phyloP scores from a whole-genome alignment of 805 yeast genomes.

The Cephaloascus albidus region DNA sequence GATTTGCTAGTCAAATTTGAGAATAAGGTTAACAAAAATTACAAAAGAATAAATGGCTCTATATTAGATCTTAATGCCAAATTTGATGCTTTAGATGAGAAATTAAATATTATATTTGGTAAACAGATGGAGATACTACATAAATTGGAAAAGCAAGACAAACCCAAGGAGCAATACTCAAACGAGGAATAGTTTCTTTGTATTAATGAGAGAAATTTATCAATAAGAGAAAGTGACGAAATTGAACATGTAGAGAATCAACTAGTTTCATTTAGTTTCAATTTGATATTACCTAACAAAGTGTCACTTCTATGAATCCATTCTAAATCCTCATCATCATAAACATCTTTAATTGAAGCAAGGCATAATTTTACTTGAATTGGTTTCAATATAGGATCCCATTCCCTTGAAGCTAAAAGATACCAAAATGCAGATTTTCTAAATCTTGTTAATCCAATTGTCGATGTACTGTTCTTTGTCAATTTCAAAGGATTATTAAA shows the following conservation, averaged over 20 bases:
- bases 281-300: not conserved
- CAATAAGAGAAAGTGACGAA: no score
- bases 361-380: slow-evolving; percentile 17
- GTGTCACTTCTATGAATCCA: not conserved
- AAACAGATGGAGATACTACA: not conserved
- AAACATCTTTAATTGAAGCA: slow-evolving; percentile 15
- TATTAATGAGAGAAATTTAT: no score
- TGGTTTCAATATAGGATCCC: slow-evolving; percentile 31
- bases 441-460: slow-evolving; percentile 46
- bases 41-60: not conserved
- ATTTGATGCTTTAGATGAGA: not conserved
- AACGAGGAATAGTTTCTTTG: no score
- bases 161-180: no score
- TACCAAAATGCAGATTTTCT: slow-evolving; percentile 77
- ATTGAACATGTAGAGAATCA: not conserved
- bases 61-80: not conserved
- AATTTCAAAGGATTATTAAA: slow-evolving; percentile 26
- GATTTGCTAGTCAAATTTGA: not conserved
- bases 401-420: slow-evolving; percentile 62
- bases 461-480: slow-evolving; percentile 21
- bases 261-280: not conserved
- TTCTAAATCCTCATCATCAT: slow-evolving; percentile 5
- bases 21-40: not conserved
- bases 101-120: not conserved
- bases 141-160: not conserved